Percentiles rank a stretch among this genome's conserved stretches.
Evolutionary conservation across 2,329 filamentous ascomycete species (phyloP).

Genomic region (Botrytis deweyae): DNA sequence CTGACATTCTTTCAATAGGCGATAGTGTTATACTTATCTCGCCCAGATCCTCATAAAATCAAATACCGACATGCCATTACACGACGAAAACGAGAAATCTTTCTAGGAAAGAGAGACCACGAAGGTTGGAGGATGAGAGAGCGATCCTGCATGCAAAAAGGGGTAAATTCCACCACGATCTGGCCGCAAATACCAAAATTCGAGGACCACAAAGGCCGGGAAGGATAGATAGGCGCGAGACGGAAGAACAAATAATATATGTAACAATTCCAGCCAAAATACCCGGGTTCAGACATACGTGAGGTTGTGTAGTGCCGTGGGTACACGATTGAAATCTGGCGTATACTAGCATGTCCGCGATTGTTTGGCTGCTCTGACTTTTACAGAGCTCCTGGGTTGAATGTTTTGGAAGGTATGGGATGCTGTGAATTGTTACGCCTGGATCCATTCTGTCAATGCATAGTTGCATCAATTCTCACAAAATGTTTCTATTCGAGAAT

Average conservation of each 20-base stretch:
- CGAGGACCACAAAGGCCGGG: neutral
- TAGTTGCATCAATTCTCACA: neutral
- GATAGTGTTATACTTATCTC: constrained; percentile 74
- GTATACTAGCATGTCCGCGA: too few species aligned
- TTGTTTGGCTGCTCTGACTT: neutral
- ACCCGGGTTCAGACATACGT: neutral
- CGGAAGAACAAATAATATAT: constrained; percentile 4
- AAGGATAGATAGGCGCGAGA: constrained; percentile 6
- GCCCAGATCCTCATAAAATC: constrained; percentile 43
- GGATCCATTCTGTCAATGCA: neutral
- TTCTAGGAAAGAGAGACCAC: neutral
- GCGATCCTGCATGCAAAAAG: neutral
- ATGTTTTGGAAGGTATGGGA: neutral
- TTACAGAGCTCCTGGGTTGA: neutral
- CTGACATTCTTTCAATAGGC: constrained; percentile 47
- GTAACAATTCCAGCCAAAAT: neutral
- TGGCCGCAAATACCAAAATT: neutral
- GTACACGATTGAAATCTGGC: neutral
- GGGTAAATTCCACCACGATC: neutral
- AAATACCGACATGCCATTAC: neutral
- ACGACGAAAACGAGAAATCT: neutral
- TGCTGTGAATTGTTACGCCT: neutral
- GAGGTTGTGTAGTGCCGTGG: neutral
- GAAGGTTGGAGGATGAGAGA: neutral
- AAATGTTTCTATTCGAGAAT: neutral